Conservation (phyloP, 2,329 filamentous ascomycete species). For the Ceratocystis papillata region DNA sequence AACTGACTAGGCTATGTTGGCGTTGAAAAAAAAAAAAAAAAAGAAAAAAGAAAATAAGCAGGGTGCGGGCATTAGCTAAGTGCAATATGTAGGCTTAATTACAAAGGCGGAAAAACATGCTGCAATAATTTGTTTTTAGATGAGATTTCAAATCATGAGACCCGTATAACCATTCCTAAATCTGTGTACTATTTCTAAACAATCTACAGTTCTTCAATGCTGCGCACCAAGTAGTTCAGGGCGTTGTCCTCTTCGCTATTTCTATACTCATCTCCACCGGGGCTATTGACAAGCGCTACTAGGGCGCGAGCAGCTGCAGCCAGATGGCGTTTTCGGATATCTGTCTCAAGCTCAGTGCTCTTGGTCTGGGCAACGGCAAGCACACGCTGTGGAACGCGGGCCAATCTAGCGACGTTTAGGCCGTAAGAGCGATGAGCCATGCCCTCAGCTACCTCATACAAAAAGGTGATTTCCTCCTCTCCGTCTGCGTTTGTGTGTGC, state of each 20-base stretch:
- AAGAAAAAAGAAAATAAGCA: neutral
- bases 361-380: slow-evolving; percentile 71
- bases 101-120: neutral
- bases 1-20: neutral
- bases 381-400: slow-evolving; percentile 64
- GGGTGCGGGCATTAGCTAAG: neutral
- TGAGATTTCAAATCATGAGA: neutral
- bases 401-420: slow-evolving; percentile 80
- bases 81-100: slow-evolving; percentile 2
- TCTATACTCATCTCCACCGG: neutral
- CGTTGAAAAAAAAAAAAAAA: neutral
- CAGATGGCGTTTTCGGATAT: slow-evolving; percentile 54
- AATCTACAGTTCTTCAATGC: slow-evolving; percentile 48
- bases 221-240: slow-evolving; percentile 43
- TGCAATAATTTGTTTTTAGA: neutral
- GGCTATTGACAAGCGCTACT: slow-evolving; percentile 33
- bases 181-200: neutral
- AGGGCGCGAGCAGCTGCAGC: slow-evolving; percentile 28
- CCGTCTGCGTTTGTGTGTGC: slow-evolving; percentile 34
- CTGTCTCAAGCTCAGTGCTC: slow-evolving; percentile 67
- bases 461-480: slow-evolving; percentile 70
- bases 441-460: slow-evolving; percentile 86
- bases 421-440: slow-evolving; percentile 92
- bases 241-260: slow-evolving; percentile 31
- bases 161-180: neutral